Percentiles rank a stretch among this genome's conserved stretches.
Conservation (phyloP, 345 rosid species). For the Sapria himalayana region DNA sequence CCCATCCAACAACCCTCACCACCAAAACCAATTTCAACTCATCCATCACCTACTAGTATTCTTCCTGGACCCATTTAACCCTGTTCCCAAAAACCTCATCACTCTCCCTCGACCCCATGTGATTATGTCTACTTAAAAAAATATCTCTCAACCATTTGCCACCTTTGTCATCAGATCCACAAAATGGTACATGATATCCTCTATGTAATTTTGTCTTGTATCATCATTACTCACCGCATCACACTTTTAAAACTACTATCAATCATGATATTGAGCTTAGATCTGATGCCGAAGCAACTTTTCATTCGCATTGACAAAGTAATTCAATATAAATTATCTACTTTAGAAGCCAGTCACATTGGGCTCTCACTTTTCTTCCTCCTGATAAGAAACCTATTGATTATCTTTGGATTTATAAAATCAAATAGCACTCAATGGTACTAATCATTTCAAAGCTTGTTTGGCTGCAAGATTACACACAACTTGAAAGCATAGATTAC, state of each 20-base stretch:
- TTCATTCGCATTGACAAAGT: too few species aligned
- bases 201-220: background rate
- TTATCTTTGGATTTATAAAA: background rate
- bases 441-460: background rate
- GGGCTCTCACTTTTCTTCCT: too few species aligned
- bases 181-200: background rate
- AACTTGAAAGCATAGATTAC: too few species aligned
- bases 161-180: background rate
- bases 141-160: background rate
- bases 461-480: too few species aligned
- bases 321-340: too few species aligned
- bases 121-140: background rate
- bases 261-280: background rate
- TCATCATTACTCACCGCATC: background rate
- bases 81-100: too few species aligned
- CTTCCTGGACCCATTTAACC: background rate
- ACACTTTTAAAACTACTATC: background rate
- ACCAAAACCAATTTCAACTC: background rate
- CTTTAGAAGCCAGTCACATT: too few species aligned
- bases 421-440: background rate
- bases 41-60: too few species aligned
- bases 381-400: background rate
- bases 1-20: background rate
- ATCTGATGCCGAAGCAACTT: background rate
- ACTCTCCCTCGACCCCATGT: too few species aligned